Base-by-base conservation (phyloP, 1,284 basidiomycete species). In the Xerocomus nothofagi region DNA sequence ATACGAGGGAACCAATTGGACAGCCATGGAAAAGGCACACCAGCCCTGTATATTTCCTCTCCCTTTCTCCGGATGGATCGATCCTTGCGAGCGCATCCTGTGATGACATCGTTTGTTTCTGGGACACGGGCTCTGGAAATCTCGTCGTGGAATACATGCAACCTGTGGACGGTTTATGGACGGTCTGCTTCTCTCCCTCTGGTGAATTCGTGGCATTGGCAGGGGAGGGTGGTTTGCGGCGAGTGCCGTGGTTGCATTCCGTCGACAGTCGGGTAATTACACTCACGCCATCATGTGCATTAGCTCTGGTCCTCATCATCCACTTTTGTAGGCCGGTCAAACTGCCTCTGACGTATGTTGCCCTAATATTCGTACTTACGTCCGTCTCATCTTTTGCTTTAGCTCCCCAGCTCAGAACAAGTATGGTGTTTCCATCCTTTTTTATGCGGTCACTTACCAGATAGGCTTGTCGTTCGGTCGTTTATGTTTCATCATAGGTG, bases 101-200 rank as follows among this genome's bases (percentile, higher is more conserved):
- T 0, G 55, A 60, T 41, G 0, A 3, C 3, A 54, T 44, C 0
- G 5, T 61, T 15, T 48, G 39, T 21, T 52, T 65, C 38, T 58
- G 57, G 60, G 29, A 56, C 12, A 3, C 45, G 1, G 2, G 20
- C 0, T 47, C 44, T 6, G 49, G 57, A 4, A 4, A 23, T 5
- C 27, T 31, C 0, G 15, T 59, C 1, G 38, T 32, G 27, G 9
- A 41, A 8, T 15, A 18, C 31, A 32, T 57, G 8, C 23, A 12
- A 10, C 43, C 43, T 7, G 0, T 1, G 1, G 10, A 12, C 0
- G 0, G 0, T 2, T 11, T 47, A 3, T 1, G 0, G 0, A 15
- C 9, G 0, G 20, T 51, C n/a, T 26, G 21, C 15, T 49, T 58
- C 37, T 47, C 56, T 18, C 51, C 49, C 9, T 36, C 15, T 3